Conservation (phyloP, 2,329 filamentous ascomycete genomes). For the Cercospora brassicicola region DNA sequence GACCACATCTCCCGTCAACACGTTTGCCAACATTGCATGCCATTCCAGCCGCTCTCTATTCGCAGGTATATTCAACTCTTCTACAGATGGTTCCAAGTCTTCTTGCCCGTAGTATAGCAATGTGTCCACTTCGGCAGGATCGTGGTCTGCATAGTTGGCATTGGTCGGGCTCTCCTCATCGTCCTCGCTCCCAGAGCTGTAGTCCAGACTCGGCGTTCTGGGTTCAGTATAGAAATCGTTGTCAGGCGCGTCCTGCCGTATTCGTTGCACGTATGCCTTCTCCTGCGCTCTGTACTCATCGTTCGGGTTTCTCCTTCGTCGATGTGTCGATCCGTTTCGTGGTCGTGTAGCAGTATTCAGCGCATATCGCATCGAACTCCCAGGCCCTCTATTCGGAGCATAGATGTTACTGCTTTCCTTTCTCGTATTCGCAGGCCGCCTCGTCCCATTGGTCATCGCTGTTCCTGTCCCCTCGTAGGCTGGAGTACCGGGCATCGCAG, state of each 20-base stretch:
- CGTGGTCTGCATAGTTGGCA: slow-evolving; percentile 76
- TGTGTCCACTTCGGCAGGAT: slow-evolving; percentile 86
- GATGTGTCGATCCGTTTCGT: slow-evolving; percentile 57
- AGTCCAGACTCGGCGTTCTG: slow-evolving; percentile 67
- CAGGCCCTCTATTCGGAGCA: slow-evolving; percentile 50
- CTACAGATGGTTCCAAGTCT: slow-evolving; percentile 80
- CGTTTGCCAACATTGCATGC: slow-evolving; percentile 96
- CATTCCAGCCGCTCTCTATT: slow-evolving; percentile 92
- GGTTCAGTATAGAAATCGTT: slow-evolving; percentile 72
- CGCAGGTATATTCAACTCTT: slow-evolving; percentile 83
- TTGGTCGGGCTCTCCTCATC: slow-evolving; percentile 89
- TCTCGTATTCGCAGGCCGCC: slow-evolving; percentile 46
- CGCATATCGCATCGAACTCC: slow-evolving; percentile 41
- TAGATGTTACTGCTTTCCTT: slow-evolving; percentile 53
- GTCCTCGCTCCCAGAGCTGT: slow-evolving; percentile 73
- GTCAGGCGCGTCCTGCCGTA: slow-evolving; percentile 66
- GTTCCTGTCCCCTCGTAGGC: slow-evolving; percentile 26
- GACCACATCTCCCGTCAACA: slow-evolving; percentile 94
- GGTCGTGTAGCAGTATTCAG: slow-evolving; percentile 48
- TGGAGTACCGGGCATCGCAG: slow-evolving; percentile 13
- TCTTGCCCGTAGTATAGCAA: slow-evolving; percentile 91
- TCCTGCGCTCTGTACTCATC: slow-evolving; percentile 81
- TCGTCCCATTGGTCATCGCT: slow-evolving; percentile 19
- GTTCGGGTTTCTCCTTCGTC: slow-evolving; percentile 64
- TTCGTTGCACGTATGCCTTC: slow-evolving; percentile 88